Conservation (phyloP, 73 alveolate species). For the Paramecium caudatum region DNA sequence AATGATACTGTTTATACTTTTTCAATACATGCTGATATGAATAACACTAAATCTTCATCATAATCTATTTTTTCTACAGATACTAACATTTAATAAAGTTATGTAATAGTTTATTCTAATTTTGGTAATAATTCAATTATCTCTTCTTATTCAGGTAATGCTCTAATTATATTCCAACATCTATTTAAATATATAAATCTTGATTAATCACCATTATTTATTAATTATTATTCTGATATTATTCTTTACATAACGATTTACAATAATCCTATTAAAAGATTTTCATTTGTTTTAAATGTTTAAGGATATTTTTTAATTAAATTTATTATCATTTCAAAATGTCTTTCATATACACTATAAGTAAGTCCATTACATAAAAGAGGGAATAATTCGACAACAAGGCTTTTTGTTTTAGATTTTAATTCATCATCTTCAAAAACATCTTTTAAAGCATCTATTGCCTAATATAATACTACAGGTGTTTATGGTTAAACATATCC, state of each 20-base stretch:
- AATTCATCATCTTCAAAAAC: conserved; percentile 74
- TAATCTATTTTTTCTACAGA: conserved; percentile 77
- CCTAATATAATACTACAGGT: conserved; percentile 63
- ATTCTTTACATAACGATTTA: conserved; percentile 31
- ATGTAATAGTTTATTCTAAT: conserved; percentile 78
- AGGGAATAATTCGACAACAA: conserved; percentile 52
- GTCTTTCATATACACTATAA: conserved; percentile 56
- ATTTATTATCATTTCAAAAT: conserved; percentile 62
- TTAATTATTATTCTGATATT: neutral
- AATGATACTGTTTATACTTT: conserved; percentile 65
- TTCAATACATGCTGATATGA: conserved; percentile 74
- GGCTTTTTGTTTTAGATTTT: neutral
- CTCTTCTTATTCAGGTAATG: conserved; percentile 69
- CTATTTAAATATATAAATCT: conserved; percentile 77
- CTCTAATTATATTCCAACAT: conserved; percentile 86
- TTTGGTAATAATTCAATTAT: conserved; percentile 72
- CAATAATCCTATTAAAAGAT: neutral
- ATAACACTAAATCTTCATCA: conserved; percentile 85
- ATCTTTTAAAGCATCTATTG: conserved; percentile 70
- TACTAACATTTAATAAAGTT: conserved; percentile 74
- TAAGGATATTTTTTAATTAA: conserved; percentile 16
- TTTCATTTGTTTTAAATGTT: neutral
- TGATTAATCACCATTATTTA: conserved; percentile 70
- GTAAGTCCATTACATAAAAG: neutral
- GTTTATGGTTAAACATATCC: conserved; percentile 34